Base-by-base conservation (phyloP, 1,139 yeast genomes). In the Yamadazyma epiphylla region DNA sequence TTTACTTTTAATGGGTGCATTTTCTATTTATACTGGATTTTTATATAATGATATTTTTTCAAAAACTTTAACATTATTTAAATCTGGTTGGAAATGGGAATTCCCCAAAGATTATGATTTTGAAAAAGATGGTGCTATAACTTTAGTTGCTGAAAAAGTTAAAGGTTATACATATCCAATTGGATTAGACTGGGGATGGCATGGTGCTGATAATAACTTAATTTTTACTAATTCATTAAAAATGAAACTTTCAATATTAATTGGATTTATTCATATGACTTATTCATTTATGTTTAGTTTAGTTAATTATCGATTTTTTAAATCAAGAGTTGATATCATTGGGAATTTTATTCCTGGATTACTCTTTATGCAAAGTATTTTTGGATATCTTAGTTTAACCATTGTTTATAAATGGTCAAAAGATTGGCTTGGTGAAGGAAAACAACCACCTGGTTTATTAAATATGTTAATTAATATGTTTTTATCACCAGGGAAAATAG, bases 381-480 rank as follows among this genome's bases (percentile, higher is more conserved):
- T 91, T 56, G 99, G 98, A 12, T 91, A 91, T 57, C 68, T 91
- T 40, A 70, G 94, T 4, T 49, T 91, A 31, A 74, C 91, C 23
- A 89, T 91, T 45, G 70, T 91, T 19, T 91, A 89, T 69, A 91
- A 91, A 60, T 91, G 99, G 99, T 66, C 81, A 26, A 82, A 85
- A 24, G 95, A 91, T 60, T 91, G 99, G 99, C 59, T 82, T 29
- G 81, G 74, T 6, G 70, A 70, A 20, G 80, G 67, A 3, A 76
- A 70, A 45, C 82, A 84, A 30, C 94, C 99, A 1, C 99, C 99
- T 3, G 94, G 96, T 16, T 66, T 91, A 46, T 73, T 91, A 42
- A 89, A 91, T 57, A 91, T 91, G 96, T 72, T 91, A 48, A 91
- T 91, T 48, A 85, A 85, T 51, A 91, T 91, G 99, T 91, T 94